These are phyloP conservation scores for Letharia lupina DNA, from an alignment of 495 filamentous ascomycete species.

Conservation along the genomic window DNA sequence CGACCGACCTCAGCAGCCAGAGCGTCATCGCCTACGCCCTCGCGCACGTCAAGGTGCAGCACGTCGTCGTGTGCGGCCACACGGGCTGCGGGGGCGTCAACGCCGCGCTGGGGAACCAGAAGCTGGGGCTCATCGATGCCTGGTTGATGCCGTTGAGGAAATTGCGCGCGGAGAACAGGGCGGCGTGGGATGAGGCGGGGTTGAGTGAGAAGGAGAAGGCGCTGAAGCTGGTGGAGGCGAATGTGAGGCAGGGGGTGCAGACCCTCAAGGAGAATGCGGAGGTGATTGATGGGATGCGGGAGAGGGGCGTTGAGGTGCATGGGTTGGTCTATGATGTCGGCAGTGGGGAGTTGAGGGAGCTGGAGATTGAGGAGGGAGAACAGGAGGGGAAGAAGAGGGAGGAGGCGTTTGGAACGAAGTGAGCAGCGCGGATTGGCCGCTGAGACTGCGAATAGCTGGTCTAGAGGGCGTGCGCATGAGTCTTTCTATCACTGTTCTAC, in stretches of 20 bases:
- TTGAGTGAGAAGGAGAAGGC: slow-evolving; percentile 41
- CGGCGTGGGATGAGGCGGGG: slow-evolving; percentile 43
- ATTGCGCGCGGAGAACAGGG: slow-evolving; percentile 35
- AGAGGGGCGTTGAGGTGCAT: slow-evolving; percentile 64
- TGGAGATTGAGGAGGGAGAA: slow-evolving; percentile 39
- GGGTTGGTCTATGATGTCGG: slow-evolving; percentile 62
- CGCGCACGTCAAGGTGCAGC: slow-evolving; percentile 62
- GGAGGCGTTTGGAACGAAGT: slow-evolving; percentile 30
- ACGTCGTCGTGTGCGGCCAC: slow-evolving; percentile 81
- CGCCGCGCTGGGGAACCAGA: slow-evolving; percentile 56
- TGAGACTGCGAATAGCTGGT: not conserved
- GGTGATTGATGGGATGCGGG: slow-evolving; percentile 52
- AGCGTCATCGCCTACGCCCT: slow-evolving; percentile 84
- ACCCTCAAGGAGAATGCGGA: slow-evolving; percentile 44
- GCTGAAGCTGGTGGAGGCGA: slow-evolving; percentile 55
- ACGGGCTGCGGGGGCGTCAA: slow-evolving; percentile 70
- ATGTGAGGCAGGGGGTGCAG: slow-evolving; percentile 58
- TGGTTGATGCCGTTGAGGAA: slow-evolving; percentile 69
- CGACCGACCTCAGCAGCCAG: slow-evolving; percentile 65
- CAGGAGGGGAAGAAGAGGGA: slow-evolving; percentile 35
- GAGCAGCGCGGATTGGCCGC: not conserved
- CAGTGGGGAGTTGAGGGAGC: slow-evolving; percentile 49
- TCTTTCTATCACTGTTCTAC: not conserved
- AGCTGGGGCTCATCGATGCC: slow-evolving; percentile 64
- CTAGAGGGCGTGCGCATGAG: not conserved